Base-by-base conservation (phyloP, 2,329 filamentous ascomycete species). In the Aspergillus niger region DNA sequence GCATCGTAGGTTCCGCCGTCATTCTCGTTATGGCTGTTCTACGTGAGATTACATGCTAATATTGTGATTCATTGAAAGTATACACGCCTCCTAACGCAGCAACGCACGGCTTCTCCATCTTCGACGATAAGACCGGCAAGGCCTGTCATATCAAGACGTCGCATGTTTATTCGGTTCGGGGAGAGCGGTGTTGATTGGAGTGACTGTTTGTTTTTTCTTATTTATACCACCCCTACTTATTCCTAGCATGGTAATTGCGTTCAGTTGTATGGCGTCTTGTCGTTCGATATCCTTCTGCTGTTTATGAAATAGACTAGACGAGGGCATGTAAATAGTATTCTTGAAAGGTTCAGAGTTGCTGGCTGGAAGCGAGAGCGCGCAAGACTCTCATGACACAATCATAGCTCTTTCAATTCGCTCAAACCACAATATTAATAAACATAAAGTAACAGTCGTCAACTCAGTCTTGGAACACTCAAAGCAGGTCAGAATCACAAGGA, bases 1-100 rank as follows among this genome's bases (percentile, higher is more conserved):
- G 65, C 93, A 97, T 78, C 78, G 85, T 86, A 78, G 72, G 84
- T 78, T 24, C 28, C 11, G 28, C 10, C 10, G 11, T 38, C 3
- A 20, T 17, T 17, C 8, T 15, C 17, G 7, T 44, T 5, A 22
- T 10, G 4, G 36, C 5, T 22, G 13, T n/a, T 20, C 22, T 41
- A 15, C 15, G 8, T 24, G 28, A 24, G 13, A 24, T 22, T 8
- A n/a, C 17, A 39, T 13, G n/a, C 50, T 53, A 20, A 53, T 1
- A 36, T n/a, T n/a, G 2, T 10, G 0, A 20, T 13, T 6, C 22
- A 41, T 5, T 8, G 47, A 28, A 61, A 84, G 82, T 96, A 62
- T 95, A 95, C 73, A 94, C 91, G 13, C 93, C 93, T 38, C 93
- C 93, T 3, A 96, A 97, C 70, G 92, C 94, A 39, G 91, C 91